phyloP scores from a whole-genome alignment of 2,329 filamentous ascomycete species.

The Ceratocystis diversiconidia region DNA sequence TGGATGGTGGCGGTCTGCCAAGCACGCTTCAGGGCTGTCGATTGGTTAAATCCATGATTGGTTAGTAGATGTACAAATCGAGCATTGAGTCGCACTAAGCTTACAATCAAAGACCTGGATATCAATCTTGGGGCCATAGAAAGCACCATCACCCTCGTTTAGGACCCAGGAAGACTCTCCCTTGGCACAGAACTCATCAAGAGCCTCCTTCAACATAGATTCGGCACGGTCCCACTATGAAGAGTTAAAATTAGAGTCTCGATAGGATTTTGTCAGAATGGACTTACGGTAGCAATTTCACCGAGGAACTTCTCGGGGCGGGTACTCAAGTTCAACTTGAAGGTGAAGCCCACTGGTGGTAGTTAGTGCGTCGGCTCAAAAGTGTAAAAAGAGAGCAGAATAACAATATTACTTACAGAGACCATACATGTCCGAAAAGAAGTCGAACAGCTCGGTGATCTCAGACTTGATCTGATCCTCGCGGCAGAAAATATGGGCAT shows the following conservation, averaged over 20 bases:
- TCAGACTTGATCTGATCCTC: conserved; percentile 61
- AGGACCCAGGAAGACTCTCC: conserved; percentile 64
- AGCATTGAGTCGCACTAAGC: conserved; percentile 24
- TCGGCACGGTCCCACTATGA: conserved; percentile 72
- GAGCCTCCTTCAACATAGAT: conserved; percentile 59
- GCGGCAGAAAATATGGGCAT: conserved; percentile 90
- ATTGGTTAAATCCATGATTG: background rate
- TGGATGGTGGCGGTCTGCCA: conserved; percentile 91
- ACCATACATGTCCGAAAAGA: conserved; percentile 45
- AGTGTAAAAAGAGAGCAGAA: conserved; percentile 30
- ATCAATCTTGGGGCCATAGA: conserved; percentile 98
- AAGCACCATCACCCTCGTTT: conserved; percentile 90
- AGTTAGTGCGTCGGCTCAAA: conserved; percentile 15
- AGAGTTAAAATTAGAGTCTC: background rate
- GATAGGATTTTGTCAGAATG: background rate
- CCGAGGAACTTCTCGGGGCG: conserved; percentile 80
- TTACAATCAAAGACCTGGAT: conserved; percentile 55
- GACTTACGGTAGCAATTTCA: conserved; percentile 49
- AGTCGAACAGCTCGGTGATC: conserved; percentile 60
- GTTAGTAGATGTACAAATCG: background rate
- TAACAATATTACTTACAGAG: conserved; percentile 37
- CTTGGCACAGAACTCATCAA: conserved; percentile 57
- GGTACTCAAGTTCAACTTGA: conserved; percentile 90
- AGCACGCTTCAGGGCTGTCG: conserved; percentile 19
- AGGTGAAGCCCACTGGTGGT: conserved; percentile 37